Percentiles rank a stretch among this genome's conserved stretches.
phyloP scores from a whole-genome alignment of 2,329 filamentous ascomycete genomes.

The Tolypocladium album region DNA sequence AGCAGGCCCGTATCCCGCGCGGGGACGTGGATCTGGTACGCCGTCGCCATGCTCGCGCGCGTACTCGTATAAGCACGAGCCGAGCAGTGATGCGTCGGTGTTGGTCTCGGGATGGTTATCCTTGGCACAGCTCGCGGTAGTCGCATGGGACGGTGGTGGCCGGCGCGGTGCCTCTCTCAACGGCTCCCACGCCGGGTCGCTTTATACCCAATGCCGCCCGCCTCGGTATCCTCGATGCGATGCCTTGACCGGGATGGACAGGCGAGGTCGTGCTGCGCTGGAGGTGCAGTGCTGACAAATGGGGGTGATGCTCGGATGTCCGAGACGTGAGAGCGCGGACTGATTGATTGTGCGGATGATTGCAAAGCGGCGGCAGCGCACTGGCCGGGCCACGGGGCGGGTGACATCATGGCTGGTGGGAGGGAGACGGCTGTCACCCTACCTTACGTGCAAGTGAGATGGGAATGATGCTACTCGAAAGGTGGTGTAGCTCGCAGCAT shows the following conservation, averaged over 20 bases:
- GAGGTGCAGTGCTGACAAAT: neutral
- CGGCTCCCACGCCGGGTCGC: neutral
- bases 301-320: neutral
- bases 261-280: neutral
- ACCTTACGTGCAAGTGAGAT: too few relatives aligned
- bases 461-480: too few relatives aligned
- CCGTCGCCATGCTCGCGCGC: conserved; percentile 28
- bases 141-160: neutral
- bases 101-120: neutral
- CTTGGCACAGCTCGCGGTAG: neutral
- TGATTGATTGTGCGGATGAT: neutral
- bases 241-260: neutral
- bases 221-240: neutral
- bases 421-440: too few relatives aligned
- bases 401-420: neutral
- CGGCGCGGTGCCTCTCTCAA: neutral
- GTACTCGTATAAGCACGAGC: neutral
- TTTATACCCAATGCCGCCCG: neutral
- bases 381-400: neutral
- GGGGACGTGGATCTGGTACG: conserved; percentile 36
- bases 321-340: neutral
- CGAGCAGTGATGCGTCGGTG: neutral
- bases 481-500: neutral
- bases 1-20: conserved; percentile 40
- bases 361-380: neutral